phyloP scores from a whole-genome alignment of 2,329 filamentous ascomycete species.

The Incumbomyces lentus region DNA sequence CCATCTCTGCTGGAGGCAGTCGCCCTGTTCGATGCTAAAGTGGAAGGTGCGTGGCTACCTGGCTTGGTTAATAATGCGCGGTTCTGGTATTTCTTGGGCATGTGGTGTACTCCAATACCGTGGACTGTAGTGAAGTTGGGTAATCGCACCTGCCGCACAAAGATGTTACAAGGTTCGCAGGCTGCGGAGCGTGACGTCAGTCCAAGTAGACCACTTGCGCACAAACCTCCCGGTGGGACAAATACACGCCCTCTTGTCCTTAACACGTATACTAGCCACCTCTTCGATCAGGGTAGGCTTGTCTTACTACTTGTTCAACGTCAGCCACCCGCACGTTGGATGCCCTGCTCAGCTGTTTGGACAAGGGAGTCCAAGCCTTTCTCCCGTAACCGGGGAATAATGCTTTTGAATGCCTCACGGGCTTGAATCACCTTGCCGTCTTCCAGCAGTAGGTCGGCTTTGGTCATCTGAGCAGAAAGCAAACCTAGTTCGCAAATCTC shows the following conservation, averaged over 20 bases:
- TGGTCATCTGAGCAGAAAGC: slow-evolving; percentile 17
- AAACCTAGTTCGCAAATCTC: slow-evolving; percentile 16
- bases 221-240: too few species aligned
- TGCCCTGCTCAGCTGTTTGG: slow-evolving; percentile 15
- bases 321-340: slow-evolving; percentile 11
- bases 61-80: slow-evolving; percentile 31
- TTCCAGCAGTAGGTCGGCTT: slow-evolving; percentile 17
- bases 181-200: slow-evolving; percentile 3
- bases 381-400: slow-evolving; percentile 17
- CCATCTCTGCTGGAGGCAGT: background rate
- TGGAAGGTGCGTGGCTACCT: slow-evolving; percentile 30
- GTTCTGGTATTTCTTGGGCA: slow-evolving; percentile 39
- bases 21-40: slow-evolving; percentile 17
- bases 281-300: too few species aligned
- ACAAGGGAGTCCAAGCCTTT: slow-evolving; percentile 14
- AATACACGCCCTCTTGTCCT: too few species aligned
- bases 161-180: background rate
- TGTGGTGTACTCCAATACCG: slow-evolving; percentile 16
- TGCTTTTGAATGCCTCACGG: slow-evolving; percentile 12
- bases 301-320: too few species aligned
- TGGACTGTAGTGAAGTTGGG: background rate
- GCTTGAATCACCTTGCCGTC: slow-evolving; percentile 16
- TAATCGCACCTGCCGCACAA: background rate
- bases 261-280: too few species aligned
- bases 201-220: background rate